Evolutionary conservation across 2,329 filamentous ascomycete species (phyloP).

Genomic region (Pseudogymnoascus sp.): DNA sequence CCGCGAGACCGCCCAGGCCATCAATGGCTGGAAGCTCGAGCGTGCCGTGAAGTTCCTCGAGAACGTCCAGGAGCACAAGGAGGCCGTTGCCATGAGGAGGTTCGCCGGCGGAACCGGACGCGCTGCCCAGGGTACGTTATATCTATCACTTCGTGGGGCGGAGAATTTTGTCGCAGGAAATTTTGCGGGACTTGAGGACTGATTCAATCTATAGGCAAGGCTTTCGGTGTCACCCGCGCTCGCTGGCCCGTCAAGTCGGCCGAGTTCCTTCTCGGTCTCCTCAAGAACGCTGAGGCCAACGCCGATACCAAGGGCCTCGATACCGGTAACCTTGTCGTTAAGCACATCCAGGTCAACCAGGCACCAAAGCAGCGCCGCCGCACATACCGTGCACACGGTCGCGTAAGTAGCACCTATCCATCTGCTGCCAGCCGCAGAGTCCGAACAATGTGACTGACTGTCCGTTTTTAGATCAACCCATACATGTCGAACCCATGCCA

Average conservation of each 20-base stretch:
- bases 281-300: constrained; percentile 96
- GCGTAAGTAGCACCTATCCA: constrained; percentile 60
- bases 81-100: constrained; percentile 97
- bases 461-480: constrained; percentile 78
- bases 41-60: constrained; percentile 94
- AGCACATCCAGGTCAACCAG: constrained; percentile 99
- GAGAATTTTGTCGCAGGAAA: neutral
- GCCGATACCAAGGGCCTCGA: constrained; percentile 96
- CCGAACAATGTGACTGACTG: constrained; percentile 23
- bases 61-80: constrained; percentile 94
- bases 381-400: constrained; percentile 99
- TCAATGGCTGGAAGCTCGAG: constrained; percentile 75
- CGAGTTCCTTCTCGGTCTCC: constrained; percentile 92
- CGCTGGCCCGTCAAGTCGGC: constrained; percentile 99
- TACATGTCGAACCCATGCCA: constrained; percentile 99
- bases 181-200: constrained; percentile 14
- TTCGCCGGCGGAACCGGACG: constrained; percentile 94
- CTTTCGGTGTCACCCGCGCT: constrained; percentile 95
- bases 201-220: constrained; percentile 64
- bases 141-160: neutral
- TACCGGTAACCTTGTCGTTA: constrained; percentile 94
- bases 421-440: neutral
- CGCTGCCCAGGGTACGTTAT: constrained; percentile 84
- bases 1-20: constrained; percentile 97
- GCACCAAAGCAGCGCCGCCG: constrained; percentile 98